Conservation (phyloP, 2,329 filamentous ascomycete species). For the Diplodia mutila region DNA sequence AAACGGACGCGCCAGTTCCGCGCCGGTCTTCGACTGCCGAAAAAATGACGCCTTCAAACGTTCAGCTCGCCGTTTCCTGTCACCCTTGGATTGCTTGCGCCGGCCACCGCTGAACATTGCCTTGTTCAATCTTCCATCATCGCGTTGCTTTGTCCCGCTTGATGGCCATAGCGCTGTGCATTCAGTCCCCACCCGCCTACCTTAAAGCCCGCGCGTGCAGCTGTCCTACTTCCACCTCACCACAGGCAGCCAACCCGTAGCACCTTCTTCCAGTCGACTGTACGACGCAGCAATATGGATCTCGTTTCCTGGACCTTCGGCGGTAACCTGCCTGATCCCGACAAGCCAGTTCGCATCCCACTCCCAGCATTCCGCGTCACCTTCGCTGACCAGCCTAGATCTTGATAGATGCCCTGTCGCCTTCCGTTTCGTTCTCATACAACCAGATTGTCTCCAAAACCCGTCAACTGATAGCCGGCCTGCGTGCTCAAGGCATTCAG, state of each 20-base stretch:
- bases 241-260: not conserved
- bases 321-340: conserved; percentile 28
- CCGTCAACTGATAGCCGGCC: conserved; percentile 46
- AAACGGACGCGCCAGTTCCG: not conserved
- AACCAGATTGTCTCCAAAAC: conserved; percentile 42
- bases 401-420: conserved; percentile 49
- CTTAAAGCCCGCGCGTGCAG: conserved; percentile 9
- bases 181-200: not conserved
- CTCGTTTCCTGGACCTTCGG: conserved; percentile 49
- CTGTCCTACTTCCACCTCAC: not conserved
- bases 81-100: not conserved
- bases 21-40: not conserved
- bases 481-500: conserved; percentile 44
- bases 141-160: not conserved
- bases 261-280: not conserved
- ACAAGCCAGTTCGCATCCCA: conserved; percentile 12
- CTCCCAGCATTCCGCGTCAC: not conserved
- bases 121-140: not conserved
- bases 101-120: not conserved
- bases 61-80: conserved; percentile 16
- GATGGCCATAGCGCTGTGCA: not conserved
- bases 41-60: not conserved
- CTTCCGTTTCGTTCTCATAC: conserved; percentile 43
- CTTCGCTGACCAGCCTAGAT: conserved; percentile 42
- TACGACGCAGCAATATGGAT: conserved; percentile 33